These are phyloP conservation scores for Verticillium dahliae DNA, from an alignment of 2,329 filamentous ascomycete species.

Conservation along the genomic window DNA sequence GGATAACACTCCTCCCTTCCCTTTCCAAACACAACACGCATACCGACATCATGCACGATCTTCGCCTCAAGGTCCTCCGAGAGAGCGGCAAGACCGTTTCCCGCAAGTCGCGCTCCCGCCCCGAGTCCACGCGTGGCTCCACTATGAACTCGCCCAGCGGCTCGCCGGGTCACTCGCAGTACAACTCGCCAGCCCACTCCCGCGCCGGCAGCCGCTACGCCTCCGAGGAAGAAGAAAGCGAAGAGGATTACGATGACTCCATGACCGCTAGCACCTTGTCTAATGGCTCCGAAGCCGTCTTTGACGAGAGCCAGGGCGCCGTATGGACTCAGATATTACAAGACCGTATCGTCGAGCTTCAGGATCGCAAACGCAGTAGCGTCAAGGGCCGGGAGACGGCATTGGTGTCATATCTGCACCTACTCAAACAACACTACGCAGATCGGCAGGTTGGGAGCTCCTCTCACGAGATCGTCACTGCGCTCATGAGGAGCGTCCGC, in stretches of 20 bases:
- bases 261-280: conserved; percentile 37
- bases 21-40: neutral
- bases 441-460: conserved; percentile 53
- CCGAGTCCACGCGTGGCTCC: conserved; percentile 51
- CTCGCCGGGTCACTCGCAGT: conserved; percentile 52
- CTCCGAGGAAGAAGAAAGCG: conserved; percentile 57
- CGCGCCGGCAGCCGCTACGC: conserved; percentile 54
- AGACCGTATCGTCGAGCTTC: conserved; percentile 63
- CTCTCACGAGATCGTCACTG: conserved; percentile 54
- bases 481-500: conserved; percentile 65
- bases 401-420: conserved; percentile 54
- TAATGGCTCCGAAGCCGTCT: conserved; percentile 40
- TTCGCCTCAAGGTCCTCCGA: conserved; percentile 60
- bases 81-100: conserved; percentile 69
- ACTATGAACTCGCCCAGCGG: conserved; percentile 48
- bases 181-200: conserved; percentile 52
- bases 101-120: conserved; percentile 55
- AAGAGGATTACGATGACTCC: conserved; percentile 45
- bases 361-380: conserved; percentile 71
- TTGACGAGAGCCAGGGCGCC: conserved; percentile 45
- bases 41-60: conserved; percentile 47
- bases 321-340: conserved; percentile 58
- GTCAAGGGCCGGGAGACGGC: conserved; percentile 62
- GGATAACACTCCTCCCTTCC: neutral
- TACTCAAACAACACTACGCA: conserved; percentile 63